These are phyloP conservation scores for Circinella minor DNA, from an alignment of 371 early-diverging fungal species.

Conservation along the genomic window DNA sequence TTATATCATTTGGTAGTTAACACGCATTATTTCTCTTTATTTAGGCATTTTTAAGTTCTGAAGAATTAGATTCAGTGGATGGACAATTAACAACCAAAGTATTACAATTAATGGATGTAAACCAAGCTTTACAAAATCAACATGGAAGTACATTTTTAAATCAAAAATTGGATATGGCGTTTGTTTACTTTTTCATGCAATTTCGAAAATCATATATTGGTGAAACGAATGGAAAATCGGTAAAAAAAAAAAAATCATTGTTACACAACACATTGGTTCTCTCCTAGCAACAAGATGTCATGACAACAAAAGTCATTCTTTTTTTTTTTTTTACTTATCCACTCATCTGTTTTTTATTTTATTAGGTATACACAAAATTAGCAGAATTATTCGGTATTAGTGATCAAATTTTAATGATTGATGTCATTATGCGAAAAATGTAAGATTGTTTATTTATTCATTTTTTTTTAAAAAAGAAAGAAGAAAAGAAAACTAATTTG, in stretches of 20 bases:
- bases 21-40: too few relatives aligned
- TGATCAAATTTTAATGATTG: slow-evolving; percentile 61
- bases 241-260: slow-evolving; percentile 4
- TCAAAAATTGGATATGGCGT: slow-evolving; percentile 74
- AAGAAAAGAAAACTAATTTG: background rate
- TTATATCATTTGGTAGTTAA: too few relatives aligned
- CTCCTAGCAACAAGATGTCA: too few relatives aligned
- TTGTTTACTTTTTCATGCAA: slow-evolving; percentile 77
- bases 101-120: slow-evolving; percentile 60
- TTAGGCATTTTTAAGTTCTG: slow-evolving; percentile 66
- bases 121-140: slow-evolving; percentile 48
- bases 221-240: slow-evolving; percentile 43
- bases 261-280: too few relatives aligned
- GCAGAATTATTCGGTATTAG: slow-evolving; percentile 58
- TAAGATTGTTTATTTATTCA: slow-evolving; percentile 26
- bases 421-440: slow-evolving; percentile 72
- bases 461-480: background rate
- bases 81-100: slow-evolving; percentile 67
- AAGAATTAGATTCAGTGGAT: slow-evolving; percentile 68
- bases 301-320: background rate
- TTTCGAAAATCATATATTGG: slow-evolving; percentile 84
- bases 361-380: slow-evolving; percentile 61
- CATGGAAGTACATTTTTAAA: slow-evolving; percentile 48
- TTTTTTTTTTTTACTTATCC: background rate
- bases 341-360: too few relatives aligned